These are phyloP conservation scores for Sindora glabra DNA, from an alignment of 306 rosid genomes.

Conservation along the genomic window DNA sequence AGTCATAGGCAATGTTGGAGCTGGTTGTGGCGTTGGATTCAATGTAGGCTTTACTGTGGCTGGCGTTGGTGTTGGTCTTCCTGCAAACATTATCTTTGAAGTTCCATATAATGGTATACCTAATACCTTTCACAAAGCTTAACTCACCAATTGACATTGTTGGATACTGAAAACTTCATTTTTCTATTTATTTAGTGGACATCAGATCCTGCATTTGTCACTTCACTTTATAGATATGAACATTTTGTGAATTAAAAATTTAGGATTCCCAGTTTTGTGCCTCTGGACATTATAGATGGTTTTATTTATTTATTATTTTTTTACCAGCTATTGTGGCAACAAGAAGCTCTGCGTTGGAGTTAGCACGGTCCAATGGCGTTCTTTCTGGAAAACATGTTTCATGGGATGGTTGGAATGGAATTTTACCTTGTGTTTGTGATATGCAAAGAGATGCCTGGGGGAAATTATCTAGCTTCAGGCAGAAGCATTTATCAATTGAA, in stretches of 20 bases:
- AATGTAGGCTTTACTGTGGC: slow-evolving; percentile 73
- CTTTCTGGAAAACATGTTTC: slow-evolving; percentile 19
- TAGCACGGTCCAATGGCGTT: slow-evolving; percentile 31
- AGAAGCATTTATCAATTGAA: slow-evolving; percentile 34
- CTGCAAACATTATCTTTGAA: slow-evolving; percentile 49
- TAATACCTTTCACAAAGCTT: slow-evolving; percentile 3
- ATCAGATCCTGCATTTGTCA: not conserved
- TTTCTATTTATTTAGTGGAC: slow-evolving; percentile 3
- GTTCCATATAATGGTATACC: slow-evolving; percentile 54
- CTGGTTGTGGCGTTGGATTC: slow-evolving; percentile 94
- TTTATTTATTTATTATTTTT: not conserved
- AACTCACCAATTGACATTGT: not conserved
- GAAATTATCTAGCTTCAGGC: slow-evolving; percentile 35
- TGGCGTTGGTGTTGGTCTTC: slow-evolving; percentile 83
- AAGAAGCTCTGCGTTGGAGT: slow-evolving; percentile 34
- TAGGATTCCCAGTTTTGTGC: slow-evolving; percentile 1
- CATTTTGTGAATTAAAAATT: slow-evolving; percentile 10
- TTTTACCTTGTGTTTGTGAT: slow-evolving; percentile 34
- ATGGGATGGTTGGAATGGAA: slow-evolving; percentile 33
- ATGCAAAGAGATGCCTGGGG: slow-evolving; percentile 53
- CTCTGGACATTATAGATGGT: not conserved
- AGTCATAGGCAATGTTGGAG: slow-evolving; percentile 84
- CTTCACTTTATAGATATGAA: not conserved
- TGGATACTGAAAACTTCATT: not conserved
- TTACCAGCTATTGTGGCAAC: slow-evolving; percentile 52